Percentiles rank a stretch among this genome's conserved stretches.
phyloP scores from a whole-genome alignment of 805 yeast species.

The Yarrowia sp. region DNA sequence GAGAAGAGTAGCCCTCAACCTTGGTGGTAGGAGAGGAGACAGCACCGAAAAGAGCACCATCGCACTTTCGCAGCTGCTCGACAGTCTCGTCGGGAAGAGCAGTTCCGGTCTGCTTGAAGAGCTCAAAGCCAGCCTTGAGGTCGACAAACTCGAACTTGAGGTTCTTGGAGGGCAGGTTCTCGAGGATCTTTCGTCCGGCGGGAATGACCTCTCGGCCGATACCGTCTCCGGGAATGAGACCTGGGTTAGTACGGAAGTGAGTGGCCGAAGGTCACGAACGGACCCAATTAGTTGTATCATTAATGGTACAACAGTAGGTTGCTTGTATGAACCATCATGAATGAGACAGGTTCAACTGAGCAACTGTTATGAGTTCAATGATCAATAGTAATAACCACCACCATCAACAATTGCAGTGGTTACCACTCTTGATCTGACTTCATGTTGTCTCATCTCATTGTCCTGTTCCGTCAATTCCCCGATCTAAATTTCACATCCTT shows the following conservation, averaged over 20 bases:
- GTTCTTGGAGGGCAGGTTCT: slow-evolving; percentile 66
- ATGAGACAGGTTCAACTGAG: too few relatives aligned
- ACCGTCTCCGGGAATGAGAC: slow-evolving; percentile 96
- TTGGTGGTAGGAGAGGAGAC: slow-evolving; percentile 90
- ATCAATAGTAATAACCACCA: too few relatives aligned
- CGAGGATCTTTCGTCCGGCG: slow-evolving; percentile 81
- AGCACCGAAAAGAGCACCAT: slow-evolving; percentile 97
- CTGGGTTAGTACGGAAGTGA: slow-evolving; percentile 33
- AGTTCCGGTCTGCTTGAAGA: slow-evolving; percentile 89
- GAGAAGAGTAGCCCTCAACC: slow-evolving; percentile 96
- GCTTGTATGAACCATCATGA: too few relatives aligned
- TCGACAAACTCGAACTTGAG: slow-evolving; percentile 82
- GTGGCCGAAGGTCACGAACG: not conserved
- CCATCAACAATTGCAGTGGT: too few relatives aligned
- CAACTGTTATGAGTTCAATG: too few relatives aligned
- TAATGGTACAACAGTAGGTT: too few relatives aligned
- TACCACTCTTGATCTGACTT: too few relatives aligned
- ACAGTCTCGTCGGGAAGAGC: slow-evolving; percentile 95
- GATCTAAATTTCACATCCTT: too few relatives aligned
- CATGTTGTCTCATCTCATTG: too few relatives aligned
- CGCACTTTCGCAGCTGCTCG: slow-evolving; percentile 71
- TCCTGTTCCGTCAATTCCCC: too few relatives aligned
- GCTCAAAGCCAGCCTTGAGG: slow-evolving; percentile 91
- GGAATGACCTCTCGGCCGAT: slow-evolving; percentile 98
- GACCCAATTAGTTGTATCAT: not conserved